A percentile compares a stretch with the other conserved stretches of the same genome.
Conservation (phyloP, 2,329 filamentous ascomycete species). For the Epichloe gansuensis region DNA sequence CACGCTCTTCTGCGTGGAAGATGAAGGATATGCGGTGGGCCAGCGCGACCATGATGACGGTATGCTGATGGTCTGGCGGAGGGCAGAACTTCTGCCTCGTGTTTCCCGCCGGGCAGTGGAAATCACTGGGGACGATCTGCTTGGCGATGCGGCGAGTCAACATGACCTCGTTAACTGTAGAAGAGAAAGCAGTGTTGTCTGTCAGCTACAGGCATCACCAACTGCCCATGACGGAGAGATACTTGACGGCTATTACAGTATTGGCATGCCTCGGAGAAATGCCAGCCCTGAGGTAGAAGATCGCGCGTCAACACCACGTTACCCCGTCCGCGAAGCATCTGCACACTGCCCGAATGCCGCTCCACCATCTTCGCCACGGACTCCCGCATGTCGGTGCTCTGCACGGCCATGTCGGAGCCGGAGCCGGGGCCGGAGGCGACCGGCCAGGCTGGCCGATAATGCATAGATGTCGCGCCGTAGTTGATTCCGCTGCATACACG, state of each 20-base stretch:
- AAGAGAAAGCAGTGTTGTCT: neutral
- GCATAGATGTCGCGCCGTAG: neutral
- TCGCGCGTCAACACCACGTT: neutral
- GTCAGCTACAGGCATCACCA: neutral
- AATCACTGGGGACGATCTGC: neutral
- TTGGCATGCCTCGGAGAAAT: constrained; percentile 1
- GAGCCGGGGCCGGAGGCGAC: neutral
- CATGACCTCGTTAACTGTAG: neutral
- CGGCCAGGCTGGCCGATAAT: neutral
- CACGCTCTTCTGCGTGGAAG: neutral
- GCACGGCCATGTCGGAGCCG: neutral
- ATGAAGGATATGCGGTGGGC: neutral
- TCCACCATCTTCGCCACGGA: neutral
- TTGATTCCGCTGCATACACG: neutral
- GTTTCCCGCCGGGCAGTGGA: neutral
- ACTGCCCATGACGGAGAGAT: neutral
- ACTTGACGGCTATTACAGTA: neutral
- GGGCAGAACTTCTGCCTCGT: neutral
- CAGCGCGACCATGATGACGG: neutral
- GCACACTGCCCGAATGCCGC: neutral
- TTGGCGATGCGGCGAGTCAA: constrained; percentile 1
- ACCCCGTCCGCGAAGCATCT: neutral
- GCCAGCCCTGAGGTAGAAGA: neutral
- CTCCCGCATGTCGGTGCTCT: neutral
- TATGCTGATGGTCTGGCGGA: neutral